Evolutionary conservation across 768 basidiomycete genomes (phyloP), one percentile per base, ranked within the genome.

Genomic region (Saitozyma podzolica): DNA sequence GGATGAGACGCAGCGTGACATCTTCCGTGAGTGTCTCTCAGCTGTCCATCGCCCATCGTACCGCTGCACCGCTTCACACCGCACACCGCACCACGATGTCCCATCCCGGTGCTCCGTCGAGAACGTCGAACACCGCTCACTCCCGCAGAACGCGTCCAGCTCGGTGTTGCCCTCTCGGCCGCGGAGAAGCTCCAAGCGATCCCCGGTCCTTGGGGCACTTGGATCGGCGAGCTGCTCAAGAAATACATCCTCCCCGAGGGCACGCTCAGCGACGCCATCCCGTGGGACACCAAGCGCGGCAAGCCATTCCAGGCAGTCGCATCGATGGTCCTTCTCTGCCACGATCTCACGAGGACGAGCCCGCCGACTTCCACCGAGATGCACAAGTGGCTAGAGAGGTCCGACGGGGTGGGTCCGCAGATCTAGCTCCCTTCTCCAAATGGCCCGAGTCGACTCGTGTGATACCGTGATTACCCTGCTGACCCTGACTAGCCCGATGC

Each of bases 161-260:
- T 92, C 47, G 90, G 90, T 58, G 86, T 90, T 81, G 81, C 85
- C 14, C 81, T 92, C 52, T 87, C 88, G 8, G 84, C 86, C 19
- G 88, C 89, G 19, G 91, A 92, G 78, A 91, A 90, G 80, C 77
- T 91, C 17, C 88, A 89, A 66, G 90, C 91, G 0, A 85, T 91
- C 51, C 82, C 86, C 8, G 88, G 89, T 3, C 85, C 86, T 0
- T 87, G 86, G 84, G 82, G 87, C 40, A 82, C 83, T 43, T 90
- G 87, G 87, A 85, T 92, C 66, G 69, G 81, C 2, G 79, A 83
- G 7, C 82, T 92, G 9, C 85, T 87, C 66, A 65, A 80, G 43
- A 82, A 82, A 64, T 87, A 86, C 72, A 82, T 89, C 54, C 74
- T 81, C n/a, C 78, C 82, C 13, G 85, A 87, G 0, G 84, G 82